Evolutionary conservation across 106 monocot species (phyloP).

Genomic region (Dendrobium catenatum): DNA sequence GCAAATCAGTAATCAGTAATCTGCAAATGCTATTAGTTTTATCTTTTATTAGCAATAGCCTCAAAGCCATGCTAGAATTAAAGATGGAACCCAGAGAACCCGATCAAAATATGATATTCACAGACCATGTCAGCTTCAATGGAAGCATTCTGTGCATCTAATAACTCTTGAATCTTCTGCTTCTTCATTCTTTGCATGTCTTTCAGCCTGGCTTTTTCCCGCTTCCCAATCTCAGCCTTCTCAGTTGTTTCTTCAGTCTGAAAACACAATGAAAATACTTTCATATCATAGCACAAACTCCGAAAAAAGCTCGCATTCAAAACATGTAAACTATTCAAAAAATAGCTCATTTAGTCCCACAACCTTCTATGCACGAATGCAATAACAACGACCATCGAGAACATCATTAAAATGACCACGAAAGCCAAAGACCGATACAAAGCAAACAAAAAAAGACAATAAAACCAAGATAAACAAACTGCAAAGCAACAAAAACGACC

Average conservation of each 20-base stretch:
- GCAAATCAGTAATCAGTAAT: conserved; percentile 5
- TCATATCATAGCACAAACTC: background rate
- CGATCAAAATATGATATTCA: background rate
- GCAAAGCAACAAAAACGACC: background rate
- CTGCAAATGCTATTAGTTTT: background rate
- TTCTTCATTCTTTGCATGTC: conserved; percentile 71
- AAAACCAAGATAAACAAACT: background rate
- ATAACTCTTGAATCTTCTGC: conserved; percentile 65
- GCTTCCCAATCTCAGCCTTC: conserved; percentile 37
- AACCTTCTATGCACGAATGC: background rate
- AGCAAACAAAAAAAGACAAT: background rate
- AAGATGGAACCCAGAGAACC: background rate
- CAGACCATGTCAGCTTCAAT: conserved; percentile 81
- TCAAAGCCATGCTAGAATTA: background rate
- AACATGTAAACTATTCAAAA: background rate
- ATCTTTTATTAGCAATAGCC: background rate
- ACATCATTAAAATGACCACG: background rate
- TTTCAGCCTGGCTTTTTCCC: conserved; percentile 54
- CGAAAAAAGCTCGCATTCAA: background rate
- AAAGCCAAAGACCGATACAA: background rate
- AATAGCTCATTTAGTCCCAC: background rate
- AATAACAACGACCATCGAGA: background rate
- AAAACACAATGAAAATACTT: background rate
- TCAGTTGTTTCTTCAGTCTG: conserved; percentile 26
- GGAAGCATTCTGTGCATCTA: conserved; percentile 66